Evolutionary conservation across 345 rosid species (phyloP), one percentile per base, ranked within the genome.

Genomic region (Sisymbrium irio): DNA sequence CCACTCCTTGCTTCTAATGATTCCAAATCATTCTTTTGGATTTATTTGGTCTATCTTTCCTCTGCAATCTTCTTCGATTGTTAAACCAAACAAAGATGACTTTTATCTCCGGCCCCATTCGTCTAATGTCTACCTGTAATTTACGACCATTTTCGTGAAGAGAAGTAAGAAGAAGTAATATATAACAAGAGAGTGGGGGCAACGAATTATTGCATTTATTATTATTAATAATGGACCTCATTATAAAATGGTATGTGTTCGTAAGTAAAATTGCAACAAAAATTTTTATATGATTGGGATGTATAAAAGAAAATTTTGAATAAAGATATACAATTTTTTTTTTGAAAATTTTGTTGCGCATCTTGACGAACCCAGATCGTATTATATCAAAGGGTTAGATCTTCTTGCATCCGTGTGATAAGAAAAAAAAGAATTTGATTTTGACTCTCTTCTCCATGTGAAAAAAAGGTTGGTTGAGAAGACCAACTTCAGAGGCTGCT

Each of bases 11-110:
- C 58, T 69, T 62, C 50, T 62, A 76, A 69, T 69, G 58, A 69
- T 69, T 69, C 79, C 71, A 76, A 76, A 76, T 69, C 42, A 76
- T 62, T 53, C 33, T 62, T 33, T 76, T 69, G 75, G 69, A 69
- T 30, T 46, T 54, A 62, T 69, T 27, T 68, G 69, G 37, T 60
- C 22, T 51, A 51, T 59, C 62, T 67, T 47, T 11, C 78, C 44
- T 58, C 32, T n/a, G 45, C 41, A 45, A 55, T 45, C 35, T 15
- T 65, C 6, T 37, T 73, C 3, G 5, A 37, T 58, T 36, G 32
- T 32, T 0, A 7, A 10, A 41, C 74, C 62, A 67, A 75, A 30
- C 62, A 51, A 67, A 49, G 20, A 47, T 35, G 68, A 59, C 73
- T 59, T 59, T 41, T 33, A 0, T 42, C 25, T 42, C 39, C 28